Base-by-base conservation (phyloP, 2,329 filamentous ascomycete genomes). In the Neobulgaria alba region DNA sequence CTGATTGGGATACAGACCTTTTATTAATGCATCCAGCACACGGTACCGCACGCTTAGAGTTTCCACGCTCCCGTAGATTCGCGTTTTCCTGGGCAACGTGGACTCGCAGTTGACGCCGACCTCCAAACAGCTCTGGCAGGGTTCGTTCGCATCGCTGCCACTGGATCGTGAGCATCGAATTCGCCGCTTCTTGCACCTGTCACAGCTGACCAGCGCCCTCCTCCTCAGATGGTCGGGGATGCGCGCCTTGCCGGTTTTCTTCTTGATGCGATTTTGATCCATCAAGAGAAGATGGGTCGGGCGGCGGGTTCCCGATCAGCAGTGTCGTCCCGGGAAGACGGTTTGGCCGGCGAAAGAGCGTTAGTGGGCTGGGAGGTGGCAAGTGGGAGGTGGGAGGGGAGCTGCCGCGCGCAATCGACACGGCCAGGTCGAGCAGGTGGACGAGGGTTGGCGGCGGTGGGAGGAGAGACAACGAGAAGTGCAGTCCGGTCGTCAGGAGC, bases 21-120 rank as follows among this genome's bases (percentile, higher is more conserved):
- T 61, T 31, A 67, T 57, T 32, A 67, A 35, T 12, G 63, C 57
- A 46, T 67, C 64, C 9, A 67, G 56, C 2, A 65, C 63, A 32
- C 66, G 56, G 44, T 65, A 68, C 19, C 65, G 57, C 20, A 63
- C 53, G 35, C 64, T 66, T 32, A 67, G 52, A n/a, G 64, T 66
- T 45, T 68, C 66, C 5, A 67, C 62, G 42, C 65, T 67, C 12
- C 66, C 66, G 40, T 68, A 67, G 9, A 67, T 63, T 23, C 66
- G 54, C 29, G 65, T 63, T 46, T 67, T 67, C 17, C 66, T 60
- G 4, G 66, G 65, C 26, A 67, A 52, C 9, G 63, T 67, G 5
- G 60, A 65, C 47, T 67, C 61, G 50, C 65, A 68, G 23, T 54
- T 50, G 18, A 64, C 61, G 7, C 60, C 61, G 17, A 57, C 59